Evolutionary conservation across 148 eudicot genomes (phyloP).

Genomic region (Fagopyrum tataricum): DNA sequence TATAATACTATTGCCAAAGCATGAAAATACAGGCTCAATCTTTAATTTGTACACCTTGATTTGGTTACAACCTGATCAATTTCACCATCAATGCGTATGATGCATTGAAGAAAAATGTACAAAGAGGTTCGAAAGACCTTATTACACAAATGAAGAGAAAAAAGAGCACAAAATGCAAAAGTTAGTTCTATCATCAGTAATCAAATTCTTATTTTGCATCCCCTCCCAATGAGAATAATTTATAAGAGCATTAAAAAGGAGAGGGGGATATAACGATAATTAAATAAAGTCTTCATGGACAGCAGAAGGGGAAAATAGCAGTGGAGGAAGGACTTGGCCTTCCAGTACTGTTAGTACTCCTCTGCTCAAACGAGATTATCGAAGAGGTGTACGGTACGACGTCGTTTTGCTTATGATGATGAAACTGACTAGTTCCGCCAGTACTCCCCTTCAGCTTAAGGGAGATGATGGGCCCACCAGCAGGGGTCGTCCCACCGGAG

Average conservation of each 20-base stretch:
- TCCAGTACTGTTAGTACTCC: neutral
- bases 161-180: neutral
- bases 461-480: conserved; percentile 6
- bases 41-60: conserved; percentile 3
- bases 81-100: neutral
- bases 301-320: conserved; percentile 16
- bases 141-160: neutral
- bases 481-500: neutral
- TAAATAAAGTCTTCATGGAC: neutral
- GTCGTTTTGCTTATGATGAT: conserved; percentile 9
- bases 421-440: neutral
- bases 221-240: neutral
- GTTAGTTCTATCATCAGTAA: neutral
- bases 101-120: neutral
- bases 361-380: conserved; percentile 8
- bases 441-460: conserved; percentile 11
- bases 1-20: too few species aligned
- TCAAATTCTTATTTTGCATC: conserved; percentile 1
- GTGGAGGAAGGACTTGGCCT: neutral
- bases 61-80: neutral
- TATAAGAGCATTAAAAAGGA: neutral
- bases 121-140: neutral
- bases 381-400: conserved; percentile 9
- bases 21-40: conserved; percentile 3
- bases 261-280: neutral